Evolutionary conservation across 1,284 basidiomycete species (phyloP), one percentile per base, ranked within the genome.

Genomic region (Pseudozyma sp.): DNA sequence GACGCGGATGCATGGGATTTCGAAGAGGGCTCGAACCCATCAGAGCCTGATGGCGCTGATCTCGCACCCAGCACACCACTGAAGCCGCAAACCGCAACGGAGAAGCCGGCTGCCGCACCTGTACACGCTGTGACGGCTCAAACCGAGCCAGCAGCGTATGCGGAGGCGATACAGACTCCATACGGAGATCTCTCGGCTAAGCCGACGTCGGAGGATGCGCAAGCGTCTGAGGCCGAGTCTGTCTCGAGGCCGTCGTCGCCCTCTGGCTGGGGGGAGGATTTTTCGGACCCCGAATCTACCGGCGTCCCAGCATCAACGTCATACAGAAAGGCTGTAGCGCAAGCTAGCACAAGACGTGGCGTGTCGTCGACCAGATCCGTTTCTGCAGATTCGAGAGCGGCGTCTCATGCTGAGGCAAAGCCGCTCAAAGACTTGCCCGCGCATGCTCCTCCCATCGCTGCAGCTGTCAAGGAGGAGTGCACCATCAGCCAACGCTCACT

Each of bases 401-500:
- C 30, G 6, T n/a, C 45, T 19, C 13, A 8, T 13, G 11, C 24
- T 19, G 42, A 31, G 4, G 42, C 52, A 10, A 34, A 39, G 13
- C 17, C 16, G 2, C 8, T 19, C 5, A 14, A 43, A 5, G 6
- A 48, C 13, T 33, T 33, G 13, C 24, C 45, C 9, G 19, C 44
- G 7, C 30, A 37, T 19, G 9, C 37, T 1, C n/a, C 48, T 34
- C 11, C 39, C 14, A 13, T 39, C 5, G 29, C 54, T 14, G 44
- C 54, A 9, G 44, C 34, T n/a, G 11, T 45, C 19, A 73, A 64
- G 46, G 71, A 75, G 30, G 39, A 46, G 37, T 77, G 75, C 54
- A 63, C 58, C 35, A 76, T 78, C 61, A 72, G 68, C 54, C 64
- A 70, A 50, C 61, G 76, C 14, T 72, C 72, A 33, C 47, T 62